These are phyloP conservation scores for Zoysia matrella DNA, from an alignment of 202 grass and related monocot species.

Conservation along the genomic window DNA sequence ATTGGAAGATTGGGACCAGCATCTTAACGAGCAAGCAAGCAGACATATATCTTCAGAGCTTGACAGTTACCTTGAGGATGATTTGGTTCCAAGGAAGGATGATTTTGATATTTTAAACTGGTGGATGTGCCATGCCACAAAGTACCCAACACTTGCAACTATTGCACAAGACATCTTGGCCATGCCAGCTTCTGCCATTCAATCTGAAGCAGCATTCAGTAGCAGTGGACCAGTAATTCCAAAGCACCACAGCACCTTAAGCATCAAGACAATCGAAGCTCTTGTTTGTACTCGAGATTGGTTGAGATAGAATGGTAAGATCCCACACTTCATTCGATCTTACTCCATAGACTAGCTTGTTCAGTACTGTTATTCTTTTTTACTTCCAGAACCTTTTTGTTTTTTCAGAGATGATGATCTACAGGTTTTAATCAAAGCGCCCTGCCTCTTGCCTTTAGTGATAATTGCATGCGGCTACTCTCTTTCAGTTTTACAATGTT, in stretches of 20 bases:
- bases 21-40: conserved; percentile 59
- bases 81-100: conserved; percentile 62
- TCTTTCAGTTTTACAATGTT: background rate
- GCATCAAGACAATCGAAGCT: conserved; percentile 59
- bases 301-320: conserved; percentile 47
- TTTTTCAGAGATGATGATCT: background rate
- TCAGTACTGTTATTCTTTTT: background rate
- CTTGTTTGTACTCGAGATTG: conserved; percentile 65
- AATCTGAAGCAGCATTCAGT: conserved; percentile 45
- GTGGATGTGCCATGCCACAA: conserved; percentile 58
- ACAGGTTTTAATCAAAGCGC: background rate
- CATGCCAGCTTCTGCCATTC: conserved; percentile 52
- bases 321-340: background rate
- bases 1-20: conserved; percentile 65
- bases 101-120: conserved; percentile 62
- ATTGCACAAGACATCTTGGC: conserved; percentile 53
- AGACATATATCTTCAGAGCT: conserved; percentile 50
- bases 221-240: conserved; percentile 54
- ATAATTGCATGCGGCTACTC: background rate
- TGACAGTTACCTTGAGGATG: conserved; percentile 57
- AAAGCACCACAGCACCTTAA: conserved; percentile 53
- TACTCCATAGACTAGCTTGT: background rate
- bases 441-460: background rate
- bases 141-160: conserved; percentile 50
- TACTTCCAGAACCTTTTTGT: background rate